Evolutionary conservation across 176 grass and related monocot genomes (phyloP), one percentile per base, ranked within the genome.

Genomic region (Hyparrhenia diplandra): DNA sequence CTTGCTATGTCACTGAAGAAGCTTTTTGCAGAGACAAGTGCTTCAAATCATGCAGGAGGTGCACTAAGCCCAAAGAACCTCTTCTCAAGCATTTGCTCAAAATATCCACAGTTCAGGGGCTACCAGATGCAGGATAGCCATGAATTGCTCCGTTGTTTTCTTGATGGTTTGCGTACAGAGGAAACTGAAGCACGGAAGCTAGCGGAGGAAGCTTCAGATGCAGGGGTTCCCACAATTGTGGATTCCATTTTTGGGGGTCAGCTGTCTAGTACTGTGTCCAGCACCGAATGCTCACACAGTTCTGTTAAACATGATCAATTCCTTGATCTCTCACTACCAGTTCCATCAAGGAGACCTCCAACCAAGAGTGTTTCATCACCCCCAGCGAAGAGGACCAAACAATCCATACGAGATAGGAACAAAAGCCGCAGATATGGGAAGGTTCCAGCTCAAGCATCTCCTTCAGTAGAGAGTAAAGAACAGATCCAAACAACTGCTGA

Each of bases 61-160:
- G 73, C 80, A 4, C 82, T 99, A 71, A 93, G 85, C 82, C 93
- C 96, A 11, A 95, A 95, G 70, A 93, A 84, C 77, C 89, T 99
- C 73, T 95, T 99, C 64, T 90, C 88, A 85, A 86, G 49, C 62
- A 91, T 99, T 80, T 90, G 93, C 60, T 67, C 86, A 39, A 95
- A 93, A 73, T 92, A 91, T 31, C 90, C 96, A 0, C 90, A 95
- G 64, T 99, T 99, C 60, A 90, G 87, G 32, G 96, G 96, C 76
- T 91, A 91, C 79, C 90, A 95, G 61, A 92, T 95, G 81, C 96
- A 99, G 76, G 96, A 99, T 84, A 99, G 96, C 70, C 96, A 95
- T 77, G 96, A 99, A 76, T 88, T 99, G 71, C 92, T 99, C 59
- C 90, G 90, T 14, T 99, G 81, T 82, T 91, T 99, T 68, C 93